phyloP scores from a whole-genome alignment of 169 alveolate species.

The Eimeria tenella region DNA sequence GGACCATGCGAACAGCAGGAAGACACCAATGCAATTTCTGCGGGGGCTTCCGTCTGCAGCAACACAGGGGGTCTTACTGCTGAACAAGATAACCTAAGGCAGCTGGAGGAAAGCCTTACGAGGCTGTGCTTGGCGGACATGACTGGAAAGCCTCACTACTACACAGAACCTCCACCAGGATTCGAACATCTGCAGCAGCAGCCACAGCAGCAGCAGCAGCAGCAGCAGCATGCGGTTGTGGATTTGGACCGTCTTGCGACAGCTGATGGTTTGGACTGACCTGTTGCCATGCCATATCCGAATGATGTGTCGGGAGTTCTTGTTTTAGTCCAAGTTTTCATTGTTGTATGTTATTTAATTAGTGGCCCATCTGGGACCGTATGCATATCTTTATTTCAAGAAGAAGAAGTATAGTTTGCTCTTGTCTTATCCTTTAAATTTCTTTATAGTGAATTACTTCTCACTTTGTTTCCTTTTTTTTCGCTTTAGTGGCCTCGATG shows the following conservation, averaged over 20 bases:
- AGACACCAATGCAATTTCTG: neutral
- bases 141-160: slow-evolving; percentile 3
- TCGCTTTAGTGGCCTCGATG: neutral
- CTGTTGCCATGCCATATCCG: neutral
- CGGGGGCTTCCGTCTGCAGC: neutral
- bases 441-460: neutral
- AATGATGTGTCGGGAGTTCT: neutral
- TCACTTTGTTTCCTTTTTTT: neutral
- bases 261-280: slow-evolving; percentile 15
- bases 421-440: neutral
- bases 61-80: neutral
- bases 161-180: slow-evolving; percentile 55
- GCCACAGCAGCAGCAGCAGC: slow-evolving; percentile 27
- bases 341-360: neutral
- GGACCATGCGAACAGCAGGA: slow-evolving; percentile 30
- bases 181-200: slow-evolving; percentile 38
- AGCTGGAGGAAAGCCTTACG: neutral
- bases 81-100: neutral
- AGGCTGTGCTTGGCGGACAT: slow-evolving; percentile 33
- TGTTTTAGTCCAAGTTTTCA: neutral
- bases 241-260: slow-evolving; percentile 57
- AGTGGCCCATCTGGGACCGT: neutral
- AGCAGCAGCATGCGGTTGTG: slow-evolving; percentile 59
- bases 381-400: slow-evolving; percentile 14
- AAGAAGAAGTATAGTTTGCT: neutral